Conservation (phyloP, 345 rosid species). For the Citrus sp. region DNA sequence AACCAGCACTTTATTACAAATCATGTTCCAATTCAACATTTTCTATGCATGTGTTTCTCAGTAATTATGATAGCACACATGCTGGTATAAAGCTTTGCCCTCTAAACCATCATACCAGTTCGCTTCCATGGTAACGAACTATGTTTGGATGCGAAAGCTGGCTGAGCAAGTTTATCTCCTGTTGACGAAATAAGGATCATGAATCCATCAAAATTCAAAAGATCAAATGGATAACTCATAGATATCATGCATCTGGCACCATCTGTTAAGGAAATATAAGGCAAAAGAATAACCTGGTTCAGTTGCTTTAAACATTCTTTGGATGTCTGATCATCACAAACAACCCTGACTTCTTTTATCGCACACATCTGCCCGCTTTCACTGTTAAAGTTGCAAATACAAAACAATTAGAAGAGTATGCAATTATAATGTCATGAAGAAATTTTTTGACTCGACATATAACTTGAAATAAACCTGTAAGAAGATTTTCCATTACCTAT, state of each 20-base stretch:
- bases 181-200: slow-evolving; percentile 20
- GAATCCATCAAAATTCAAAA: slow-evolving; percentile 12
- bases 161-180: slow-evolving; percentile 93
- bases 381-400: slow-evolving; percentile 37
- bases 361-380: slow-evolving; percentile 95
- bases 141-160: slow-evolving; percentile 88
- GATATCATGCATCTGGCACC: not conserved
- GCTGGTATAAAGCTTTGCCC: not conserved
- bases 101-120: slow-evolving; percentile 57
- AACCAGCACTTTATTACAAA: slow-evolving; percentile 17
- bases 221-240: not conserved
- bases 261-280: not conserved
- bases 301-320: slow-evolving; percentile 89
- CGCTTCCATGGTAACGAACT: slow-evolving; percentile 89
- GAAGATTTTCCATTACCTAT: slow-evolving; percentile 48
- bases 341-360: slow-evolving; percentile 86
- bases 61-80: not conserved
- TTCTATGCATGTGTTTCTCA: not conserved
- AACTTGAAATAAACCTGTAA: not conserved
- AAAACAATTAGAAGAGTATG: slow-evolving; percentile 13
- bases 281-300: slow-evolving; percentile 60
- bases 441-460: not conserved
- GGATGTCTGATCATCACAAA: slow-evolving; percentile 74
- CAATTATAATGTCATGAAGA: not conserved
- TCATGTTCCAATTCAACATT: slow-evolving; percentile 17